phyloP scores from a whole-genome alignment of 306 rosid genomes.

The Cucumis melo region DNA sequence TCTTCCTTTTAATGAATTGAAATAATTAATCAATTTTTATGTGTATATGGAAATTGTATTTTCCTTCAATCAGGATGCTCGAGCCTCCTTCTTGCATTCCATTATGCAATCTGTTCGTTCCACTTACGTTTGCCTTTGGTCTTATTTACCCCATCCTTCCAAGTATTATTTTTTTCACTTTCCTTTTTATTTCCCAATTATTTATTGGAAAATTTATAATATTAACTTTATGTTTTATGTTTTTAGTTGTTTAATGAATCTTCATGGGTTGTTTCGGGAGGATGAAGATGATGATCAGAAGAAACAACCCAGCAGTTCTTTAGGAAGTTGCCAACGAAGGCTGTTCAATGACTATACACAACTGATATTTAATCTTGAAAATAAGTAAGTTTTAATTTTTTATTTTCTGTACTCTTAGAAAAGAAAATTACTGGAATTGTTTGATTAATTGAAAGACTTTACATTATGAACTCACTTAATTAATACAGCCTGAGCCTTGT shows the following conservation, averaged over 20 bases:
- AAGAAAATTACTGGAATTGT: no score
- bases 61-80: background rate
- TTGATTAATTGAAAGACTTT: background rate
- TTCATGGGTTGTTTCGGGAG: constrained; percentile 1
- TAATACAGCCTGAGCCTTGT: background rate
- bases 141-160: background rate
- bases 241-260: background rate
- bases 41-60: background rate
- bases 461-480: background rate
- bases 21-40: background rate
- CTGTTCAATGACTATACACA: background rate
- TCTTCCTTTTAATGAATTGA: background rate
- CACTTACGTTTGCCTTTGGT: constrained; percentile 6
- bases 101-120: background rate
- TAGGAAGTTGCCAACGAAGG: background rate
- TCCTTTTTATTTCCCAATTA: background rate
- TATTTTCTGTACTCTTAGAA: background rate
- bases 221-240: background rate
- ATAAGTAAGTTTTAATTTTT: background rate
- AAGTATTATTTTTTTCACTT: background rate
- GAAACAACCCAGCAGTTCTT: background rate
- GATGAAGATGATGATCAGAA: background rate
- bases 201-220: background rate
- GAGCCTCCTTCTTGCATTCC: background rate
- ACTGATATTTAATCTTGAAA: background rate